Base-by-base conservation (phyloP, 2,329 filamentous ascomycete species). In the Chrysoporthe deuterocubensis region DNA sequence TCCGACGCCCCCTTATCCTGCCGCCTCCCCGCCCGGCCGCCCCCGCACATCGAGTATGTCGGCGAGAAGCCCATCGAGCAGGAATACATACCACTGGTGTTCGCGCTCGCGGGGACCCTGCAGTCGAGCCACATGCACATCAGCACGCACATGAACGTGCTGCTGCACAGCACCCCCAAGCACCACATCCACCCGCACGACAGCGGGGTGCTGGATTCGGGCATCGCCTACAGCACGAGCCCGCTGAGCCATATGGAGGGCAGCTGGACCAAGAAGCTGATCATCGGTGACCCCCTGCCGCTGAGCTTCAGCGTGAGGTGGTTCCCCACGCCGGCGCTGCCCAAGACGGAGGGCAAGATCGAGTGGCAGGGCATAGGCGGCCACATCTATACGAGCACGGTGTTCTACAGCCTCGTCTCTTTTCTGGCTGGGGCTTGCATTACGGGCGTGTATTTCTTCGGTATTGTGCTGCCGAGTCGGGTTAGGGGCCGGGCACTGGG, bases 1-100 rank as follows among this genome's bases (percentile, higher is more conserved):
- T 94, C 92, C 82, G 96, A 99, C 80, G 94, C 94, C 21, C 96
- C 96, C 11, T 85, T 98, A 62, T 90, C 93, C 65, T 99, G 96
- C 80, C 94, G 96, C 64, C 88, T 98, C 16, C 93, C 95, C 40
- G 88, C 93, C 0, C 89, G 91, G 8, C 95, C 95, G 0, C 77
- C 85, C 14, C 80, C 82, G 8, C 83, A 87, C 71, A 78, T 87
- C 71, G 83, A 87, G 74, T 79, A 84, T 44, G 78, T 88, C 8
- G 86, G 85, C 77, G 84, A 85, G 76, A 78, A 78, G 71, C 79
- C 80, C 1, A 78, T 80, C 46, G 79, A 79, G 67, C 83, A 83
- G 66, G 86, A 89, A 75, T 94, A 92, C 80, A 92, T 95, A 16
- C 94, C 95, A 0, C 84, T 97, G 48, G 91, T 96, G 7, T 93